These are phyloP conservation scores for Blastobotrys parvus DNA, from an alignment of 805 yeast species.

Conservation along the genomic window DNA sequence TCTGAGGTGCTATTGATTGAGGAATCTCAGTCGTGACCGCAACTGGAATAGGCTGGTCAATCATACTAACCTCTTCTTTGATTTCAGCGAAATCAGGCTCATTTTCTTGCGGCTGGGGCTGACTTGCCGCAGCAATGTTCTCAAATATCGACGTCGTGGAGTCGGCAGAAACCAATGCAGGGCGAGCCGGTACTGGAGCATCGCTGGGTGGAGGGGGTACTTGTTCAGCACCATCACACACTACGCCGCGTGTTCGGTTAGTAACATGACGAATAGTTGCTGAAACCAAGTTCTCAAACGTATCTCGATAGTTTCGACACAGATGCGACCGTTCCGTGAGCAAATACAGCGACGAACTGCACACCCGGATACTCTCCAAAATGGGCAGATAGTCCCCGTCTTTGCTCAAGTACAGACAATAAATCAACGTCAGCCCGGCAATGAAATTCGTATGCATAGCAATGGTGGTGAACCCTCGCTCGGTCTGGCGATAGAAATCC, in stretches of 20 bases:
- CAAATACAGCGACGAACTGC: conserved; percentile 55
- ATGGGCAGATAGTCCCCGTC: conserved; percentile 34
- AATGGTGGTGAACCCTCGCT: conserved; percentile 54
- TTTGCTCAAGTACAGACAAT: conserved; percentile 59
- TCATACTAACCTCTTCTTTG: background rate
- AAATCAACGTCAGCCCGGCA: conserved; percentile 60
- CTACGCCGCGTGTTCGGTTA: background rate
- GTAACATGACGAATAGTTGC: conserved; percentile 57
- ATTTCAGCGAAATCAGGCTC: background rate
- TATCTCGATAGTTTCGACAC: conserved; percentile 54
- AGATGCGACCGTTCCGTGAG: conserved; percentile 59
- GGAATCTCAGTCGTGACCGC: background rate
- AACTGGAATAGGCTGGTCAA: background rate
- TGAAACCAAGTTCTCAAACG: conserved; percentile 57
- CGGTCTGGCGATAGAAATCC: conserved; percentile 54
- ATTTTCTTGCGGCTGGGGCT: background rate
- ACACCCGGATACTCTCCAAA: conserved; percentile 55
- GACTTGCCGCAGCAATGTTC: background rate
- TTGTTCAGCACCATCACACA: background rate
- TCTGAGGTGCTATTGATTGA: background rate
- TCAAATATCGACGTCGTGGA: conserved; percentile 1
- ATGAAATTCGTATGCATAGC: conserved; percentile 61
- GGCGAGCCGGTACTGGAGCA: background rate
- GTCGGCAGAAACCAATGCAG: background rate
- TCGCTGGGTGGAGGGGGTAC: background rate